Percentiles rank a stretch among this genome's conserved stretches.
phyloP scores from a whole-genome alignment of 805 yeast species.

The Candida cerambycidarum region DNA sequence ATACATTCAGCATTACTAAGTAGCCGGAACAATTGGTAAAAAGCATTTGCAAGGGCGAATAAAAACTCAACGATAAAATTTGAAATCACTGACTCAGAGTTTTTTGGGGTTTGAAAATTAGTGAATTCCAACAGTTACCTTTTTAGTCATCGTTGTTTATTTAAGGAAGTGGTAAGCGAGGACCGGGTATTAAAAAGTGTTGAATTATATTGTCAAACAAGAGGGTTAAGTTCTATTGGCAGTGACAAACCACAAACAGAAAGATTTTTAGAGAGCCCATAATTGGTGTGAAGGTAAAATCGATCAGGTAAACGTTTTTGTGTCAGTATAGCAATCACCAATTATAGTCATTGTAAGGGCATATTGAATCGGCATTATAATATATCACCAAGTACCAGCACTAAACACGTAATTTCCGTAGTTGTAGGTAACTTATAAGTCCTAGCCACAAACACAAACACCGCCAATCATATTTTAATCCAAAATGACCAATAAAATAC shows the following conservation, averaged over 20 bases:
- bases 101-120: background rate
- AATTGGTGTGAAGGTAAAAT: too few relatives aligned
- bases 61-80: background rate
- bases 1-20: background rate
- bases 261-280: too few relatives aligned
- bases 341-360: too few relatives aligned
- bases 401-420: background rate
- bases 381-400: background rate
- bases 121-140: too few relatives aligned
- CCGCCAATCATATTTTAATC: too few relatives aligned
- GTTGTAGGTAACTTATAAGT: too few relatives aligned
- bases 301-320: too few relatives aligned
- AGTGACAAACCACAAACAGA: background rate
- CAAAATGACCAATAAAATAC: conserved; percentile 7
- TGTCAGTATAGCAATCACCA: too few relatives aligned
- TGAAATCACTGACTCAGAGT: background rate
- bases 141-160: background rate
- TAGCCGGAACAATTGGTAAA: background rate
- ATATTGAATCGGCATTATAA: background rate
- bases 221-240: too few relatives aligned
- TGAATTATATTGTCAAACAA: too few relatives aligned
- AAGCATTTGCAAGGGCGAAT: background rate
- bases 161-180: conserved; percentile 1
- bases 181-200: background rate
- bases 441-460: too few relatives aligned